Evolutionary conservation across 2,329 filamentous ascomycete genomes (phyloP).

Genomic region (Colletotrichum musae): DNA sequence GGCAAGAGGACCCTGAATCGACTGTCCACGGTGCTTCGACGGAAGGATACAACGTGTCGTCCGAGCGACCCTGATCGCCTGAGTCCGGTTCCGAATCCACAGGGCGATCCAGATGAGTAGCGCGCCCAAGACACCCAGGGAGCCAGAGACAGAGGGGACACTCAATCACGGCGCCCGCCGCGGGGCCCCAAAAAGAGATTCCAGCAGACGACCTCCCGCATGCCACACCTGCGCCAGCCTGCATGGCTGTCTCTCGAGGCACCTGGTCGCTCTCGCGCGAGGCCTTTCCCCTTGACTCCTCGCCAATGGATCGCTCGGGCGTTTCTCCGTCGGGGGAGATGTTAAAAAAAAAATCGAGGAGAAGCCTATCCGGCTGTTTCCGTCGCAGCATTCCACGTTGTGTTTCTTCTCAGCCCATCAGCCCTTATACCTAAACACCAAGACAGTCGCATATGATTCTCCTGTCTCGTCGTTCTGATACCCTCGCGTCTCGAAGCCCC

Average conservation of each 20-base stretch:
- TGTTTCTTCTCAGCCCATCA: slow-evolving; percentile 13
- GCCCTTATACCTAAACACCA: neutral
- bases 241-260: neutral
- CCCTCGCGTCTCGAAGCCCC: slow-evolving; percentile 15
- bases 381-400: slow-evolving; percentile 16
- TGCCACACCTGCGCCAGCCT: slow-evolving; percentile 8
- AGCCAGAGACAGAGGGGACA: slow-evolving; percentile 28
- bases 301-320: neutral
- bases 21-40: neutral
- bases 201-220: slow-evolving; percentile 19
- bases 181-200: slow-evolving; percentile 2
- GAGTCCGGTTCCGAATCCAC: slow-evolving; percentile 18
- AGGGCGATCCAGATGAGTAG: slow-evolving; percentile 29
- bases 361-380: slow-evolving; percentile 1
- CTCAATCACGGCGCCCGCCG: slow-evolving; percentile 2
- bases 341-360: neutral
- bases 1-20: neutral
- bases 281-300: slow-evolving; percentile 7
- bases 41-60: slow-evolving; percentile 6
- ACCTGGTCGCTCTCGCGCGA: neutral
- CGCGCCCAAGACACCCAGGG: slow-evolving; percentile 33
- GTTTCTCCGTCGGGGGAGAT: neutral
- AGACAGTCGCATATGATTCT: slow-evolving; percentile 16
- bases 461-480: slow-evolving; percentile 1
- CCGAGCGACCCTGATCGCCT: too few species aligned